Base-by-base conservation (phyloP, 1,284 basidiomycete species). In the Trametes pubescens region DNA sequence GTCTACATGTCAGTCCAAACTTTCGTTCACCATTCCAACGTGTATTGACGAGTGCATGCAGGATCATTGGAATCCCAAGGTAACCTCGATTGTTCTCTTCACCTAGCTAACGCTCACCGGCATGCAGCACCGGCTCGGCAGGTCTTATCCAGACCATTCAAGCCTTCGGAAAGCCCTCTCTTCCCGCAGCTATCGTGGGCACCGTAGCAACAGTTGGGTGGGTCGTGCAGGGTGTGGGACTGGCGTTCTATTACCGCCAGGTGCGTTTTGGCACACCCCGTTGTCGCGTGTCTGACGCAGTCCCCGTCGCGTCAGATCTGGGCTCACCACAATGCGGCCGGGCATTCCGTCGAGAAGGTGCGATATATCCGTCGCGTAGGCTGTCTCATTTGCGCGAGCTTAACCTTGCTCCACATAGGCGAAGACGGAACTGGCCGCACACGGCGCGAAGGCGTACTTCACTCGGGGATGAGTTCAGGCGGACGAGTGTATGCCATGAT, bases 91-190 rank as follows among this genome's bases (percentile, higher is more conserved):
- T 16, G n/a, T 32, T 32, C 29, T 32, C 52, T 35, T 11, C 1
- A 29, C 9, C 7, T 48, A 18, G 51, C 38, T 18, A 69, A 71
- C 69, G 46, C 57, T 54, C 9, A 43, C 10, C 16, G 6, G 26
- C 16, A n/a, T 44, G 22, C 43, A 92, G 93, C 64, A 98, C 96
- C 47, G 97, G 97, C 29, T 94, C 94, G 44, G 95, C 94, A 13
- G 97, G 98, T n/a, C 83, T 99, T 51, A 94, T 99, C 74, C 94
- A 95, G 77, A 97, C 91, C 37, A 93, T 98, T 69, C 82, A 88
- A 66, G 88, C 90, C 81, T 94, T 88, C 75, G 81, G 83, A n/a
- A 74, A 78, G 49, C 81, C 84, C 52, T 80, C 83, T 40, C 82
- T 93, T 77, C 86, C 88, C 24, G 90, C 94, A 21, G 95, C 87